These are phyloP conservation scores for Ustilago sp. DNA, from an alignment of 1,284 basidiomycete species.

Conservation along the genomic window DNA sequence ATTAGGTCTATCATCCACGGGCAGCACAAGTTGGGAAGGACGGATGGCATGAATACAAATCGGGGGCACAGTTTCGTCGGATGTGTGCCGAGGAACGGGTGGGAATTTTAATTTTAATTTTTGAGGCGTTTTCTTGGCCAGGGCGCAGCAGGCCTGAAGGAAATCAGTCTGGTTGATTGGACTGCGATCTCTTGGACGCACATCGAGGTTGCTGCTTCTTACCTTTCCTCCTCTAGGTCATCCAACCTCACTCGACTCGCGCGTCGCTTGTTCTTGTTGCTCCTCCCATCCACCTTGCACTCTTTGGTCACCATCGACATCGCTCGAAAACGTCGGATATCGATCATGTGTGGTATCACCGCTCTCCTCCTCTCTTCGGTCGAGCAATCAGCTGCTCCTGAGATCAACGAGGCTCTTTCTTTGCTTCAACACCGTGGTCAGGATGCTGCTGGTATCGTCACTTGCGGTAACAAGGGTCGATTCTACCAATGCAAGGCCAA, in stretches of 20 bases:
- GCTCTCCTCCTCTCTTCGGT: constrained; percentile 63
- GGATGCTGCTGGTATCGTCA: constrained; percentile 97
- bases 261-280: constrained; percentile 22
- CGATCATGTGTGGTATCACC: constrained; percentile 68
- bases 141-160: neutral
- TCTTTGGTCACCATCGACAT: neutral
- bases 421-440: constrained; percentile 76
- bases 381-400: constrained; percentile 58
- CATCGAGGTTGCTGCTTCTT: constrained; percentile 12
- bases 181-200: neutral
- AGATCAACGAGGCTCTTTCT: constrained; percentile 69
- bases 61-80: constrained; percentile 5
- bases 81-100: neutral
- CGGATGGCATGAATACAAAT: neutral
- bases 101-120: too few relatives aligned
- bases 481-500: constrained; percentile 99
- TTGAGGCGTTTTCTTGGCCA: too few relatives aligned
- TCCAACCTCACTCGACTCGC: constrained; percentile 32
- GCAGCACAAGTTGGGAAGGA: neutral
- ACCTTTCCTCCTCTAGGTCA: constrained; percentile 35
- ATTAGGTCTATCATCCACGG: neutral
- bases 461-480: constrained; percentile 92
- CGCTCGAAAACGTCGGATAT: neutral
- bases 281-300: neutral
- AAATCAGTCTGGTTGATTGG: neutral